phyloP scores from a whole-genome alignment of 2,329 filamentous ascomycete species.

The Diaporthe sp. region DNA sequence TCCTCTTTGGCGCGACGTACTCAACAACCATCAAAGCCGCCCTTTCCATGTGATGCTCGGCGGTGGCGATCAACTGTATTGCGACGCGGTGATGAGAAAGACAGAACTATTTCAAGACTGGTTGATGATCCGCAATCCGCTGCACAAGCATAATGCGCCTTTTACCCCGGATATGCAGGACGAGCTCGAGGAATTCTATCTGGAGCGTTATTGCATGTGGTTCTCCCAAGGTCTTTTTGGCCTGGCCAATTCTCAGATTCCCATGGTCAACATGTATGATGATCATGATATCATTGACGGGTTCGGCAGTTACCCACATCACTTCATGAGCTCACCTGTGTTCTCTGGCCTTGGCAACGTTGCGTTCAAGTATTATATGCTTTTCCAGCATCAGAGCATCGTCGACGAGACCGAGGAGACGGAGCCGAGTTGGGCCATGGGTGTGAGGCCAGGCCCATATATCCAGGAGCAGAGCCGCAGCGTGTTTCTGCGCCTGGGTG shows the following conservation, averaged over 20 bases:
- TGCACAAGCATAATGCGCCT: conserved; percentile 82
- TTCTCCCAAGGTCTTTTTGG: conserved; percentile 96
- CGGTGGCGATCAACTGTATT: conserved; percentile 97
- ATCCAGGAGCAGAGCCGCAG: conserved; percentile 89
- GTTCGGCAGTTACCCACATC: conserved; percentile 91
- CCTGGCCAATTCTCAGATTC: conserved; percentile 93
- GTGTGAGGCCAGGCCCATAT: conserved; percentile 84
- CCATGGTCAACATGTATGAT: conserved; percentile 98
- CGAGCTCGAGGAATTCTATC: conserved; percentile 89
- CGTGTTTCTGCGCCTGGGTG: conserved; percentile 86
- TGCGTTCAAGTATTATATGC: conserved; percentile 98
- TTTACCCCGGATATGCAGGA: conserved; percentile 87
- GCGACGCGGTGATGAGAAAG: conserved; percentile 83
- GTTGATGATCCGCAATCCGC: conserved; percentile 83
- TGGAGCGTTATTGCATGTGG: conserved; percentile 92
- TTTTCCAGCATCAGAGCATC: conserved; percentile 96
- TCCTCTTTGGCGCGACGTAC: conserved; percentile 94
- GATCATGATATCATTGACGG: conserved; percentile 95
- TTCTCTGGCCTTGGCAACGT: conserved; percentile 91
- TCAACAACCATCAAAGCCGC: conserved; percentile 89
- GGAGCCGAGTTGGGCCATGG: conserved; percentile 93
- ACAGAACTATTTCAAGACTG: conserved; percentile 85
- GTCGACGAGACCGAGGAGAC: conserved; percentile 82
- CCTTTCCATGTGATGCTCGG: conserved; percentile 99
- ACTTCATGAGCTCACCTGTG: conserved; percentile 91